Base-by-base conservation (phyloP, 805 yeast species). In the Kockiozyma suomiensis region DNA sequence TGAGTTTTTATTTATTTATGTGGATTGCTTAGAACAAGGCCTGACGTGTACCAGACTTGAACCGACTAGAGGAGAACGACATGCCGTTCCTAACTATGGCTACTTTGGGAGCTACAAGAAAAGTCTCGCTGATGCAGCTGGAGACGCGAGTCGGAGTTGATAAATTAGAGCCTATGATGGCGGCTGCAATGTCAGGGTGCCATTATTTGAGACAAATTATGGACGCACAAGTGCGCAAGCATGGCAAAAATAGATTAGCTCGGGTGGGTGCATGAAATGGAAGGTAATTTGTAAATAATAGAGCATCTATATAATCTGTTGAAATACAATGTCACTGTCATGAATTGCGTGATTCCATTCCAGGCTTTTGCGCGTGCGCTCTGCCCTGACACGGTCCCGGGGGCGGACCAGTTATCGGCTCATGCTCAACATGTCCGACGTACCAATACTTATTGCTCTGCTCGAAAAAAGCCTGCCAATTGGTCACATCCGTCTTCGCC, bases 71-170 rank as follows among this genome's bases (percentile, higher is more conserved):
- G 73, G 97, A 90, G 71, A 79, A 77, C 58, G 97, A 91, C 64
- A 81, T 93, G 78, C 85, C 96, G 56, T 81, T 81, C 65, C 78
- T 92, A 48, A 90, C 97, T 0, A 77, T 91, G 33, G 98, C 96
- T 5, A 86, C 88, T 1, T 82, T 92, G 23, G 98, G 98, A 3
- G 83, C 84, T 66, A 79, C 88, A 54, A 93, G 88, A 65, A 88
- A 90, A 73, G 76, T 91, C 58, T 87, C 94, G 3, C 72, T 91
- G 70, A 74, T 93, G 57, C 76, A 90, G 56, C 64, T 91, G 56
- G 98, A 94, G 70, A 90, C 89, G 69, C 87, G 87, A 71, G 80
- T 94, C 72, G 93, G 97, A 0, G 74, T 92, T 66, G 98, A 92
- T 70, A 79, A 83, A 58, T 73, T 94, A 59, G 96, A 89, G 69